Evolutionary conservation across 768 basidiomycete genomes (phyloP).

Genomic region (Serpula lacrymans): DNA sequence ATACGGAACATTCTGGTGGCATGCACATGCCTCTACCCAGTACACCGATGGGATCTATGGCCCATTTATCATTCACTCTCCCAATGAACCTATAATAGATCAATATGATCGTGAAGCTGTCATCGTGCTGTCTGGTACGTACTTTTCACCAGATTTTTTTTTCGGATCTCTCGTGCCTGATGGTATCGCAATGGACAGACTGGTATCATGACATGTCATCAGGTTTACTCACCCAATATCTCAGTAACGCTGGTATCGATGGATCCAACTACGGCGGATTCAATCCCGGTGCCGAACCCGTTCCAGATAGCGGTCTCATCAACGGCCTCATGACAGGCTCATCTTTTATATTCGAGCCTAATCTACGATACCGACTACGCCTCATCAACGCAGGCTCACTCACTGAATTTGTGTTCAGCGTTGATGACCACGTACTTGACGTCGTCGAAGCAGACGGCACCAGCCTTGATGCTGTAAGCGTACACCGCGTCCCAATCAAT

Average conservation of each 20-base stretch:
- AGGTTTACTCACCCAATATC: conserved; percentile 27
- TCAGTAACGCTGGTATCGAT: conserved; percentile 22
- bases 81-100: conserved; percentile 26
- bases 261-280: conserved; percentile 24
- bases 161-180: neutral
- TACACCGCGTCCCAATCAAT: conserved; percentile 37
- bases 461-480: conserved; percentile 34
- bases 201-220: conserved; percentile 32
- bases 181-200: conserved; percentile 13
- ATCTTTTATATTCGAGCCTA: conserved; percentile 30
- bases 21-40: conserved; percentile 35
- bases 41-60: conserved; percentile 52
- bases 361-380: conserved; percentile 42
- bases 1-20: conserved; percentile 49
- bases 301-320: conserved; percentile 36
- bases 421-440: conserved; percentile 44
- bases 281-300: conserved; percentile 33
- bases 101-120: conserved; percentile 39
- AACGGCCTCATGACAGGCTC: conserved; percentile 24
- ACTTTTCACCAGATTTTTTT: neutral
- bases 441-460: conserved; percentile 50
- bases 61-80: conserved; percentile 43
- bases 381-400: conserved; percentile 47
- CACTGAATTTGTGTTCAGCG: conserved; percentile 40
- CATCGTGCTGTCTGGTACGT: conserved; percentile 33